A percentile compares a stretch with the other conserved stretches of the same genome.
Conservation (phyloP, 2,329 filamentous ascomycete species). For the Talaromyces sp. region DNA sequence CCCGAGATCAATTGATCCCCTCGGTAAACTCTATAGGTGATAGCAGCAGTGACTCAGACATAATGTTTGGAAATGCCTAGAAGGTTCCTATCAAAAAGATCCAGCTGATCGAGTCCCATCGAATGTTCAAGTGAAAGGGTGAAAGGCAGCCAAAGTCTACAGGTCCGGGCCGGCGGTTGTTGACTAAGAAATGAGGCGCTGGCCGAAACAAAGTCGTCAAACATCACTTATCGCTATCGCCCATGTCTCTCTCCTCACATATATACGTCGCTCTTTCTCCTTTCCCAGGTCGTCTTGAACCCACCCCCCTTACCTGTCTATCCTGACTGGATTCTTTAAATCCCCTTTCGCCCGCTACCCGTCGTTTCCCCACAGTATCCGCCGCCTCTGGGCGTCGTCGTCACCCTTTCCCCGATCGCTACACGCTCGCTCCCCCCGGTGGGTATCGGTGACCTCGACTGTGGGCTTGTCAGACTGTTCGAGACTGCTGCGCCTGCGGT, state of each 20-base stretch:
- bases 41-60: too few species aligned
- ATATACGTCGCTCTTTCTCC: conserved; percentile 6
- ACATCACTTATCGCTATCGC: conserved; percentile 28
- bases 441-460: conserved; percentile 19
- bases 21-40: too few species aligned
- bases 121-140: not conserved
- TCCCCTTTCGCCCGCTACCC: not conserved
- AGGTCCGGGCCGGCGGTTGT: not conserved
- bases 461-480: conserved; percentile 21
- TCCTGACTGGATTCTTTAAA: conserved; percentile 7
- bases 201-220: conserved; percentile 22
- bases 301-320: conserved; percentile 2
- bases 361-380: not conserved
- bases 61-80: too few species aligned
- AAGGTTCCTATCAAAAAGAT: too few species aligned
- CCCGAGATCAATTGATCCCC: too few species aligned
- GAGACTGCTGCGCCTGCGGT: conserved; percentile 12
- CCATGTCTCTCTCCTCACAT: not conserved
- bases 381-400: conserved; percentile 1
- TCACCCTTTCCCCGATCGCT: conserved; percentile 2
- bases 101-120: too few species aligned
- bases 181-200: conserved; percentile 12
- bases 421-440: conserved; percentile 12
- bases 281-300: conserved; percentile 4
- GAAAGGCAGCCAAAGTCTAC: not conserved